phyloP scores from a whole-genome alignment of 345 rosid species.

The Aquilaria yunnanensis region DNA sequence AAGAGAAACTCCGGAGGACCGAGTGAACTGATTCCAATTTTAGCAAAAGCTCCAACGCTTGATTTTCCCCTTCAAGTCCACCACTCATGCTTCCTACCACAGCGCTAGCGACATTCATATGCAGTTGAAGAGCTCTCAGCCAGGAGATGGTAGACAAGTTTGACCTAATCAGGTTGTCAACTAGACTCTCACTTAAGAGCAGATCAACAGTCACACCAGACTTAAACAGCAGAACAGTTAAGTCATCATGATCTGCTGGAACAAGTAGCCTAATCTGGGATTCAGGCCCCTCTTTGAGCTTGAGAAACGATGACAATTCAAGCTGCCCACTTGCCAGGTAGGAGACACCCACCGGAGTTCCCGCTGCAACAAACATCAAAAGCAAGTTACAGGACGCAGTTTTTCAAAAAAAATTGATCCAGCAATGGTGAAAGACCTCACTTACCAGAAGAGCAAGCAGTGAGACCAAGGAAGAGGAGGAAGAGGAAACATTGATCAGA shows the following conservation, averaged over 20 bases:
- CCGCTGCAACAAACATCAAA: constrained; percentile 9
- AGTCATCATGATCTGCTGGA: constrained; percentile 15
- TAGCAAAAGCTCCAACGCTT: constrained; percentile 24
- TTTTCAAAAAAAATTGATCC: constrained; percentile 1
- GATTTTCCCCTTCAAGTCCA: constrained; percentile 4
- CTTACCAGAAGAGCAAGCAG: constrained; percentile 34
- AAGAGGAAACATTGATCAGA: constrained; percentile 29
- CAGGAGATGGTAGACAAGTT: constrained; percentile 24
- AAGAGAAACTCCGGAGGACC: constrained; percentile 9
- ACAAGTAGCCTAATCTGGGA: constrained; percentile 15
- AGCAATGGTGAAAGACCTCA: constrained; percentile 15
- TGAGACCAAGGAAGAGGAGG: constrained; percentile 30
- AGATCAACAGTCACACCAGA: constrained; percentile 26
- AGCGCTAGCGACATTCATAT: constrained; percentile 27
- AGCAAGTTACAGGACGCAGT: constrained; percentile 11
- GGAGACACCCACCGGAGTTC: constrained; percentile 31
- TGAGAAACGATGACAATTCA: constrained; percentile 17
- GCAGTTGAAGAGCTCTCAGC: constrained; percentile 16
- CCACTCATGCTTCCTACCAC: constrained; percentile 11
- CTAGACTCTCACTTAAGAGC: constrained; percentile 21
- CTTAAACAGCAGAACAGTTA: constrained; percentile 7
- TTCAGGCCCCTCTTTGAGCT: constrained; percentile 19
- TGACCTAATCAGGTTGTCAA: constrained; percentile 18
- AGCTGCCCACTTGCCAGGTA: constrained; percentile 8
- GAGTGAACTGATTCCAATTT: constrained; percentile 27